These are phyloP conservation scores for Eucalyptus viminalis DNA, from an alignment of 345 rosid species.

Conservation along the genomic window DNA sequence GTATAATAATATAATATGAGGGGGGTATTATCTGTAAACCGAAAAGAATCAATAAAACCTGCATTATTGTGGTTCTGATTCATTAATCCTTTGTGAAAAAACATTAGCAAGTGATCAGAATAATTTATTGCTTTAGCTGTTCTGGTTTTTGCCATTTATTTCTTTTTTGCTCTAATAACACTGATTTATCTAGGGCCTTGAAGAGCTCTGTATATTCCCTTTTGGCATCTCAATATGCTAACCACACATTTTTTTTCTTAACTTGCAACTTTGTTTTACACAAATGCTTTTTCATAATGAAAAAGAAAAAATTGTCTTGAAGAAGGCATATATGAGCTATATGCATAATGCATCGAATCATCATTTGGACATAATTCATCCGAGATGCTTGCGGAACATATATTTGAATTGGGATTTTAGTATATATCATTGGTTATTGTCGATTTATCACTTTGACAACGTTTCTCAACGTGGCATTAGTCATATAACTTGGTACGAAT, in stretches of 20 bases:
- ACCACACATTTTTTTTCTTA: background rate
- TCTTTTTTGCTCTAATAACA: background rate
- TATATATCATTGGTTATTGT: background rate
- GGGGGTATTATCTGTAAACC: background rate
- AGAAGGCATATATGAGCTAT: background rate
- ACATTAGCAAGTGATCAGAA: background rate
- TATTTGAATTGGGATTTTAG: background rate
- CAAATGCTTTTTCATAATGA: background rate
- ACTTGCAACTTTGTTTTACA: background rate
- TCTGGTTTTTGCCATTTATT: background rate
- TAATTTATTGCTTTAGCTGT: background rate
- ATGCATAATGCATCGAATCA: background rate
- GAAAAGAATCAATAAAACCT: background rate
- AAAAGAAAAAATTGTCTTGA: background rate
- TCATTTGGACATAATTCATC: background rate
- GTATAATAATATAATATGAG: background rate
- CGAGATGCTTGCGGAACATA: background rate
- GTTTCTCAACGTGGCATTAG: background rate
- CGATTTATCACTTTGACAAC: background rate
- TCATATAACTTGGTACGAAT: background rate
- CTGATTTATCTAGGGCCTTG: background rate
- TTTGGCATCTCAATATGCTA: background rate
- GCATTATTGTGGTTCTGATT: background rate
- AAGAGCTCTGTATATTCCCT: background rate
- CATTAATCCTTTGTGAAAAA: background rate